Evolutionary conservation across 202 grass and related monocot species (phyloP).

Genomic region (Alloteropsis angusta): DNA sequence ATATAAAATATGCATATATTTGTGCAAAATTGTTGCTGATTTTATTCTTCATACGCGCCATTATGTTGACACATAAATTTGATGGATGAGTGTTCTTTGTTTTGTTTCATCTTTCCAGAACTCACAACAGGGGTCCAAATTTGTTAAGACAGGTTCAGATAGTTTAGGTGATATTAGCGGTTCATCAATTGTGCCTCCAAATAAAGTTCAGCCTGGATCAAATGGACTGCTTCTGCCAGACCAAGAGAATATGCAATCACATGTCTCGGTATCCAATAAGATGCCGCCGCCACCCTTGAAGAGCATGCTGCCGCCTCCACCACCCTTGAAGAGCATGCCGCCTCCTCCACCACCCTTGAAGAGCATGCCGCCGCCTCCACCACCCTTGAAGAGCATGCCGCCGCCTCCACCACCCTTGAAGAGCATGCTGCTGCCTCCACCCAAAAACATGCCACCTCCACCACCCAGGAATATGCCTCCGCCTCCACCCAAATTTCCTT

Average conservation of each 20-base stretch:
- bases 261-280: background rate
- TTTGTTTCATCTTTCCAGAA: conserved; percentile 79
- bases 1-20: background rate
- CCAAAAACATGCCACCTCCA: conserved; percentile 28
- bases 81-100: conserved; percentile 35
- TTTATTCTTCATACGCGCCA: conserved; percentile 4
- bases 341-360: background rate
- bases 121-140: conserved; percentile 78
- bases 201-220: conserved; percentile 39
- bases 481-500: conserved; percentile 53
- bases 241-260: conserved; percentile 2
- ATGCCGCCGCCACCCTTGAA: conserved; percentile 10
- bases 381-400: conserved; percentile 23
- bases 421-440: conserved; percentile 14
- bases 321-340: conserved; percentile 23
- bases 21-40: conserved; percentile 3
- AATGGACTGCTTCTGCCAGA: conserved; percentile 24
- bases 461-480: conserved; percentile 43
- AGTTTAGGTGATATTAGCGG: conserved; percentile 32
- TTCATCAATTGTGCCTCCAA: conserved; percentile 35
- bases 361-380: conserved; percentile 14
- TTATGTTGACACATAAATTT: conserved; percentile 22
- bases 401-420: background rate
- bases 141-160: conserved; percentile 89
- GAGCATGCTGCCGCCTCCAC: conserved; percentile 15